Conservation (phyloP, 257 asterid genomes). For the Nicotiana otophora region DNA sequence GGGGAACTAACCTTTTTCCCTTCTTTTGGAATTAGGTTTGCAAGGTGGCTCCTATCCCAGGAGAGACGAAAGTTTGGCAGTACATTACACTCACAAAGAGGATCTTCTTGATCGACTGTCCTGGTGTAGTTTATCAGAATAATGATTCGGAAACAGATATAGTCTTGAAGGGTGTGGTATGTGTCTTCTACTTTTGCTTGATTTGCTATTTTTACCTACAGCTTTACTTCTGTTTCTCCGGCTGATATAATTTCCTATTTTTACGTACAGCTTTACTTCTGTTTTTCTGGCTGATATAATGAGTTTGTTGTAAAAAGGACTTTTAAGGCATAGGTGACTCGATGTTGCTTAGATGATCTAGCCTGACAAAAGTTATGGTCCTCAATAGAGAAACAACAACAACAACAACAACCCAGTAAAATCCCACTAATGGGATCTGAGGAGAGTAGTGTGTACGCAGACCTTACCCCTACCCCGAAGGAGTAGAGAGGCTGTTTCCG, state of each 20-base stretch:
- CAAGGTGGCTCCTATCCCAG: constrained; percentile 97
- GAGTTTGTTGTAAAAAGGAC: background rate
- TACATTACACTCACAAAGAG: constrained; percentile 85
- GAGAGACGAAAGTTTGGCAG: constrained; percentile 99
- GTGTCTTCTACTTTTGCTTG: constrained; percentile 14
- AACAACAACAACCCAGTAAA: no score
- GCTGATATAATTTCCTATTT: background rate
- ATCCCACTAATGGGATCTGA: no score
- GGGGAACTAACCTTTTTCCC: background rate
- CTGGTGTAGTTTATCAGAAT: constrained; percentile 90
- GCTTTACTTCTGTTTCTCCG: background rate
- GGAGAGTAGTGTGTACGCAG: no score
- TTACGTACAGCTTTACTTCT: background rate
- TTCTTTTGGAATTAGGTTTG: constrained; percentile 50
- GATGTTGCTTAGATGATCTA: background rate
- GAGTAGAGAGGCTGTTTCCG: no score
- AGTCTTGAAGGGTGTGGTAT: constrained; percentile 97
- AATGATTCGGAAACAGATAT: constrained; percentile 82
- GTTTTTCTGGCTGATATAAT: background rate
- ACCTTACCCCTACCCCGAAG: no score
- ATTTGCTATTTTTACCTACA: background rate
- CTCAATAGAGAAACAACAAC: background rate
- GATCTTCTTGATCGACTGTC: constrained; percentile 93
- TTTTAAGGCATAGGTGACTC: background rate
- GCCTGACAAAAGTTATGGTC: background rate